Base-by-base conservation (phyloP, 192 early-diverging fungal species). In the Backusella liffmaniae region DNA sequence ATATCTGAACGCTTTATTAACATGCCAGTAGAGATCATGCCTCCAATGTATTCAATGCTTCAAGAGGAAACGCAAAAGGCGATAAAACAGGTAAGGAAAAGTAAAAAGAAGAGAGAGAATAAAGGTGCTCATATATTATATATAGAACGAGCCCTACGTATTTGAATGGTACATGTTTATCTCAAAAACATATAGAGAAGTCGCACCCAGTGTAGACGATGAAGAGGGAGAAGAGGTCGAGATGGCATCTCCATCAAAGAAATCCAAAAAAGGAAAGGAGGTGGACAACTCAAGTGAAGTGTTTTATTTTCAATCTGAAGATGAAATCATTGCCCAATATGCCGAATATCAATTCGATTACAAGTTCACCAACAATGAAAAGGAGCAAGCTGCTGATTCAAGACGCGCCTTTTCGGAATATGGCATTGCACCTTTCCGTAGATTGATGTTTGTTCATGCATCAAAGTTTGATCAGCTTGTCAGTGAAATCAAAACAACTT, bases 1-100 rank as follows among this genome's bases (percentile, higher is more conserved):
- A 26, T 99, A 23, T 95, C 90, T 75, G 96, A 98, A 73, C 86
- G 97, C 6, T 88, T 99, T 29, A 89, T 99, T 79, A 99, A 99
- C 79, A 96, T 99, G 95, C 97, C 97, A 12, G 94, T 96, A 32
- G 92, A 97, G 76, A 87, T 98, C 9, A 89, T 93, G 1, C 92
- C 96, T 21, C 95, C 93, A 1, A 94, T 99, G 94, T 92, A 96
- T 76, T 90, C 88, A 30, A 94, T 98, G 94, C 86, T 98, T 44
- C 72, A 89, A 41, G 92, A 96, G 49, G 97, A 98, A 77, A 83
- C 95, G 59, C 83, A 93, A 67, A 86, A 88, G 85, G 92, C 92
- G 13, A 79, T 92, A 18, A 90, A 90, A 5, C 90, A 92, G 65
- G 91, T 92, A 53, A 15, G 66, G 29, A 34, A 34, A 6, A 18